Evolutionary conservation across 1,139 yeast species (phyloP).

Genomic region (Kodamaea sp.): DNA sequence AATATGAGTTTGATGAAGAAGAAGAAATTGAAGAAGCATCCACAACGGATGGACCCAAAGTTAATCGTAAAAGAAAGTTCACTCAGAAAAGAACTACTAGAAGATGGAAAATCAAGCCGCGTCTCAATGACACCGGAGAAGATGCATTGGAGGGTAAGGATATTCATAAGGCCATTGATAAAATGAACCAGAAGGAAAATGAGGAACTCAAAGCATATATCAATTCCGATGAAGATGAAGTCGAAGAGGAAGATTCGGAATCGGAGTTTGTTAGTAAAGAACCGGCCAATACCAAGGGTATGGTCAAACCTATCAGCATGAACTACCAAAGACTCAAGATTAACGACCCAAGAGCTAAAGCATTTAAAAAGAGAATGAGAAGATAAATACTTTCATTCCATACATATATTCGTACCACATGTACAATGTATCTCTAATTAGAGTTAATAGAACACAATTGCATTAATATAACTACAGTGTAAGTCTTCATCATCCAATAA

Average conservation of each 20-base stretch:
- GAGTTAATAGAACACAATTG: too few relatives aligned
- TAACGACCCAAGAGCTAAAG: conserved; percentile 37
- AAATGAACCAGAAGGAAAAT: conserved; percentile 27
- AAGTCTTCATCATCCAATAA: too few relatives aligned
- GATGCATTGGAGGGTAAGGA: conserved; percentile 36
- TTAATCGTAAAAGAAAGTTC: conserved; percentile 26
- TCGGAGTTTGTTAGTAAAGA: conserved; percentile 14
- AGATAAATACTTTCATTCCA: conserved; percentile 9
- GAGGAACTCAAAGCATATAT: conserved; percentile 23
- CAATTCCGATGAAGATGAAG: conserved; percentile 17
- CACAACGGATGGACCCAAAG: conserved; percentile 13
- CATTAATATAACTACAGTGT: too few relatives aligned
- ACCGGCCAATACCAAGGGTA: conserved; percentile 20
- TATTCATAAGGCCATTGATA: conserved; percentile 42
- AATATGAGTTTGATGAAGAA: conserved; percentile 12
- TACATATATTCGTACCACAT: too few relatives aligned
- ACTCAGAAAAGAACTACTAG: conserved; percentile 66
- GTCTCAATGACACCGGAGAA: conserved; percentile 22
- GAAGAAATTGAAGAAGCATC: conserved; percentile 20
- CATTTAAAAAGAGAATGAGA: conserved; percentile 29
- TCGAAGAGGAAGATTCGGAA: conserved; percentile 25
- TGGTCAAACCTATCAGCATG: conserved; percentile 35
- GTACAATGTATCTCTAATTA: too few relatives aligned
- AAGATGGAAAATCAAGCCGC: conserved; percentile 57
- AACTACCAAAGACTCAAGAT: conserved; percentile 47